Evolutionary conservation across 108 stramenopile species (phyloP).

Genomic region (Skeletonema costatum): DNA sequence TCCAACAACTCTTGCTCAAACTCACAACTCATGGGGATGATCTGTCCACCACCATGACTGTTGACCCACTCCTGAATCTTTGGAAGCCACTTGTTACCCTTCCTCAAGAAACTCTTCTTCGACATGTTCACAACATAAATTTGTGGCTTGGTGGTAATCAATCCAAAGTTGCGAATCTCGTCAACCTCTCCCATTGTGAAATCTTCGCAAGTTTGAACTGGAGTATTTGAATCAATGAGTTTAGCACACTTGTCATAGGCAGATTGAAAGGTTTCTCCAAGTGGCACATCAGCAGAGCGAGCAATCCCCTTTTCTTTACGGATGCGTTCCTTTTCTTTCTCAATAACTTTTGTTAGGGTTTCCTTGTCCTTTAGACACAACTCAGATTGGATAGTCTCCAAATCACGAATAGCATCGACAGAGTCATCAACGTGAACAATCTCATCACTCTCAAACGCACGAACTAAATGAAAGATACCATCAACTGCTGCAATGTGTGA

Average conservation of each 20-base stretch:
- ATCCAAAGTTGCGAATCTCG: constrained; percentile 81
- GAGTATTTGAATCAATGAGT: constrained; percentile 82
- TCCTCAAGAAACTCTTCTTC: constrained; percentile 94
- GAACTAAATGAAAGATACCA: constrained; percentile 96
- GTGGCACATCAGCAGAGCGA: constrained; percentile 62
- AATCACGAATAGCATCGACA: constrained; percentile 98
- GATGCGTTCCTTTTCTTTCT: constrained; percentile 74
- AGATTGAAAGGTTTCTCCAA: constrained; percentile 67
- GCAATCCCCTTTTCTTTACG: constrained; percentile 89
- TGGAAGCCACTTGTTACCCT: constrained; percentile 95
- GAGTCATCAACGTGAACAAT: constrained; percentile 99
- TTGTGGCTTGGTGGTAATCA: constrained; percentile 98
- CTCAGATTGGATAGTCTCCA: constrained; percentile 98
- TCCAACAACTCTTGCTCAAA: constrained; percentile 94
- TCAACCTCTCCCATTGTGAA: constrained; percentile 89
- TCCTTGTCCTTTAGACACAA: constrained; percentile 93
- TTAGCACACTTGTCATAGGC: constrained; percentile 82
- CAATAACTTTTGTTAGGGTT: constrained; percentile 62
- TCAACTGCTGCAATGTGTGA: constrained; percentile 97
- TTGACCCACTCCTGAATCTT: constrained; percentile 96
- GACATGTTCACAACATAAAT: constrained; percentile 97
- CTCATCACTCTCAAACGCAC: constrained; percentile 97
- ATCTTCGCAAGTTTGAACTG: constrained; percentile 80
- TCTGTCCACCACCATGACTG: constrained; percentile 94
- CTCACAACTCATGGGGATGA: constrained; percentile 97